Conservation (phyloP, 352 stramenopile species). For the Aphanomyces euteiches region DNA sequence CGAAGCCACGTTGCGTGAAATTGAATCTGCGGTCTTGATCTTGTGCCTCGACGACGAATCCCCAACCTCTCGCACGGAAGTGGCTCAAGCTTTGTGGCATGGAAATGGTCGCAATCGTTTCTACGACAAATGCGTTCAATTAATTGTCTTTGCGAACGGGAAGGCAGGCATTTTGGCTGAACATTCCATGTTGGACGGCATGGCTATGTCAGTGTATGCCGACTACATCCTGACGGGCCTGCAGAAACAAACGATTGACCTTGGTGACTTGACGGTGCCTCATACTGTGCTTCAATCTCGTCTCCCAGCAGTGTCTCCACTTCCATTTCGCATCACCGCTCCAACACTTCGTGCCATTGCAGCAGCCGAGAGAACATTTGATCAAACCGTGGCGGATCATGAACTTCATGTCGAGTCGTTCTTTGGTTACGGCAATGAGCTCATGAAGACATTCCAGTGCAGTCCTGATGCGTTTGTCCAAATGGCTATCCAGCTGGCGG, state of each 20-base stretch:
- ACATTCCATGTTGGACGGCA: slow-evolving; percentile 90
- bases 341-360: slow-evolving; percentile 49
- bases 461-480: slow-evolving; percentile 95
- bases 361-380: slow-evolving; percentile 53
- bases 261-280: slow-evolving; percentile 48
- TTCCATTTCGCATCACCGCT: slow-evolving; percentile 53
- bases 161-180: slow-evolving; percentile 92
- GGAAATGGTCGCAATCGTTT: slow-evolving; percentile 92
- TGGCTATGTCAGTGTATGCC: slow-evolving; percentile 69
- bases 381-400: slow-evolving; percentile 76
- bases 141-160: slow-evolving; percentile 94
- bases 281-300: slow-evolving; percentile 33
- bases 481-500: slow-evolving; percentile 92
- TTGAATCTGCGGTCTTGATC: slow-evolving; percentile 67
- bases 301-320: slow-evolving; percentile 38
- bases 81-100: slow-evolving; percentile 68
- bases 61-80: slow-evolving; percentile 58
- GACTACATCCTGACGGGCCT: slow-evolving; percentile 62
- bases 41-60: slow-evolving; percentile 64
- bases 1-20: slow-evolving; percentile 44
- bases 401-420: slow-evolving; percentile 86
- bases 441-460: slow-evolving; percentile 87
- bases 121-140: slow-evolving; percentile 96
- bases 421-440: slow-evolving; percentile 81
- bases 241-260: slow-evolving; percentile 45